Conservation (phyloP, 2,329 filamentous ascomycete species). For the Alternaria novae-zelandiae region DNA sequence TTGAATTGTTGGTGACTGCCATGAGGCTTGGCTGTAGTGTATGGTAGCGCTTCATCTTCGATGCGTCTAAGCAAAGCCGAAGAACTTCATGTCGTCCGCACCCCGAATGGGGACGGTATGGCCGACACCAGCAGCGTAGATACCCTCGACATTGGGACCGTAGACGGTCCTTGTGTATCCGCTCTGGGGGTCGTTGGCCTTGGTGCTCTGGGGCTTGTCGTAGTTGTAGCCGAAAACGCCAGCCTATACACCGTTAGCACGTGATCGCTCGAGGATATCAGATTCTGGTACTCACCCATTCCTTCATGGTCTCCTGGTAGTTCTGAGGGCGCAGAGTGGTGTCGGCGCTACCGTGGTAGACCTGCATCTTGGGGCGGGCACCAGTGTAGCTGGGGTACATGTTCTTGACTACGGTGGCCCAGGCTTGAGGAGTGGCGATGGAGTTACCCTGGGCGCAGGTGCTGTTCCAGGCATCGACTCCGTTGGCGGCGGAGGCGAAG, state of each 20-base stretch:
- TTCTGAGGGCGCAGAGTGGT: conserved; percentile 59
- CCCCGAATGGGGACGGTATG: conserved; percentile 45
- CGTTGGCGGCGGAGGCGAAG: conserved; percentile 54
- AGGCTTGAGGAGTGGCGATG: conserved; percentile 54
- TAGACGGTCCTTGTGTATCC: conserved; percentile 41
- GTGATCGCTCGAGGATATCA: too few species aligned
- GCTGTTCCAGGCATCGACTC: conserved; percentile 58
- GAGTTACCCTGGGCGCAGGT: conserved; percentile 59
- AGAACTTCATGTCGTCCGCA: conserved; percentile 44
- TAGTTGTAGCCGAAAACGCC: conserved; percentile 44
- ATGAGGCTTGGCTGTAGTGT: background rate
- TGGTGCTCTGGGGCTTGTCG: conserved; percentile 37
- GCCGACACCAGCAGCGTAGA: conserved; percentile 44
- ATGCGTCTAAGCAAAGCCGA: conserved; percentile 32
- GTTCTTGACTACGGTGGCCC: conserved; percentile 55
- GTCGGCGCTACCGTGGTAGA: conserved; percentile 64
- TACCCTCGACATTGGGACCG: conserved; percentile 43
- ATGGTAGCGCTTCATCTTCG: background rate
- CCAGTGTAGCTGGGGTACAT: conserved; percentile 62
- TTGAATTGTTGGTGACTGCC: background rate
- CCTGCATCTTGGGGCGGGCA: conserved; percentile 61
- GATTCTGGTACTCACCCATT: conserved; percentile 24
- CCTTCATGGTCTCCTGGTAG: conserved; percentile 60
- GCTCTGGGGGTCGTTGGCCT: conserved; percentile 37
- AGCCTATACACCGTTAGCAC: conserved; percentile 10